Percentiles rank a stretch among this genome's conserved stretches.
Conservation (phyloP, 768 basidiomycete genomes). For the Pisolithus sp. region DNA sequence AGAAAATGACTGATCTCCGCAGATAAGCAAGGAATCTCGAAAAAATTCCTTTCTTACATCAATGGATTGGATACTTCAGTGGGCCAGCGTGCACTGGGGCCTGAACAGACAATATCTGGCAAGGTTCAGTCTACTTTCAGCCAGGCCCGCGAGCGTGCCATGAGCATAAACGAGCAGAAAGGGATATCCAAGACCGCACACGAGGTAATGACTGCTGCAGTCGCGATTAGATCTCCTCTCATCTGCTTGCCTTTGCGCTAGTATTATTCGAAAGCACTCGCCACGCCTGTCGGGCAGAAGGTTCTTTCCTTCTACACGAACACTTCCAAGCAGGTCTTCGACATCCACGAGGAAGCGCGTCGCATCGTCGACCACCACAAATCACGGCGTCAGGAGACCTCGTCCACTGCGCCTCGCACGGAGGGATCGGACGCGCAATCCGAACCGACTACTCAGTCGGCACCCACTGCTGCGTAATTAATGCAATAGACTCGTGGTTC, state of each 20-base stretch:
- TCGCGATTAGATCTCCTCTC: not conserved
- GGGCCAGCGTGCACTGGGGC: slow-evolving; percentile 67
- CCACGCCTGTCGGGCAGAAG: slow-evolving; percentile 71
- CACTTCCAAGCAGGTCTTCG: slow-evolving; percentile 81
- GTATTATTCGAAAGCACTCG: slow-evolving; percentile 75
- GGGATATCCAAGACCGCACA: slow-evolving; percentile 63
- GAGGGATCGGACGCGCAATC: slow-evolving; percentile 6
- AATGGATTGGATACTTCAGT: slow-evolving; percentile 61
- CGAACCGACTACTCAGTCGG: slow-evolving; percentile 6
- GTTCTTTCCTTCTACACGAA: slow-evolving; percentile 80
- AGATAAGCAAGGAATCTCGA: slow-evolving; percentile 86
- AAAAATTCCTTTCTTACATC: slow-evolving; percentile 77
- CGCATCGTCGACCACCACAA: slow-evolving; percentile 70
- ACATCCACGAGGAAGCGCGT: slow-evolving; percentile 90
- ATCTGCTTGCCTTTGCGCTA: slow-evolving; percentile 19
- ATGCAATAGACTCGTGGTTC: not conserved
- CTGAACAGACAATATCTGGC: slow-evolving; percentile 72
- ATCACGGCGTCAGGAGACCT: slow-evolving; percentile 3
- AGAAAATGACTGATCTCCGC: not conserved
- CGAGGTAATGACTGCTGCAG: slow-evolving; percentile 42
- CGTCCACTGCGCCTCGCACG: not conserved
- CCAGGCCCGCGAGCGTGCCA: slow-evolving; percentile 63
- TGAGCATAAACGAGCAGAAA: slow-evolving; percentile 74
- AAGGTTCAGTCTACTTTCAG: slow-evolving; percentile 62
- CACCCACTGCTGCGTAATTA: not conserved